Percentiles rank a stretch among this genome's conserved stretches.
These are phyloP conservation scores for Ramaria rubella DNA, from an alignment of 768 basidiomycete species.

Conservation along the genomic window DNA sequence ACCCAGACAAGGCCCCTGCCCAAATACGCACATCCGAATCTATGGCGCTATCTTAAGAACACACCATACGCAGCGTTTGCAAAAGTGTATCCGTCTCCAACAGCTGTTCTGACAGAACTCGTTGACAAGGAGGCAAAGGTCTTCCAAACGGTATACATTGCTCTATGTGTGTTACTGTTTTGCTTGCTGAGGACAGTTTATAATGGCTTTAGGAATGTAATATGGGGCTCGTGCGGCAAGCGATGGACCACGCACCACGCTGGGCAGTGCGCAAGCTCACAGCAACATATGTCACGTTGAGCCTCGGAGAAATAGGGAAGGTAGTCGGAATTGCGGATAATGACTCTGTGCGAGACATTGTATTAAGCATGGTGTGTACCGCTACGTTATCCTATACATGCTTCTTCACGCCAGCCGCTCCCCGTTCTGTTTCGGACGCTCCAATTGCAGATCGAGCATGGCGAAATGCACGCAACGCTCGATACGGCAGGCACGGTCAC, in stretches of 20 bases:
- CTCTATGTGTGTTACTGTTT: not conserved
- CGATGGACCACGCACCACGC: conserved; percentile 61
- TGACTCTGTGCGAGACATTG: conserved; percentile 34
- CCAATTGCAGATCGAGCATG: conserved; percentile 60
- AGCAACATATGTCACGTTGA: conserved; percentile 73
- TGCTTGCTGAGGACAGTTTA: not conserved
- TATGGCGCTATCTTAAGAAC: conserved; percentile 57
- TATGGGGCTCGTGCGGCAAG: conserved; percentile 60
- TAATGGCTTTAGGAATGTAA: conserved; percentile 53
- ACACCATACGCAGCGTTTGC: conserved; percentile 61
- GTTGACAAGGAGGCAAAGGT: conserved; percentile 47
- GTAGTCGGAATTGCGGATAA: conserved; percentile 27
- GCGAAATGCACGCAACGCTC: conserved; percentile 64
- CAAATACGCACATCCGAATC: conserved; percentile 60
- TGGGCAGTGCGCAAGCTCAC: conserved; percentile 79
- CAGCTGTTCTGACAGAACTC: conserved; percentile 37
- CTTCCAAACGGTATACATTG: conserved; percentile 45
- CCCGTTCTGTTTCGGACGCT: too few species aligned
- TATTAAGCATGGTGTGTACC: conserved; percentile 65
- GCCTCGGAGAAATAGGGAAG: conserved; percentile 63
- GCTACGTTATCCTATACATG: not conserved
- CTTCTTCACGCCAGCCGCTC: not conserved
- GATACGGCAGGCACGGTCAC: conserved; percentile 65
- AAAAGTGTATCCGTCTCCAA: conserved; percentile 55
- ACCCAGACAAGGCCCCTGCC: conserved; percentile 45